phyloP scores from a whole-genome alignment of 139 green algal genomes.

The Chlamydomonas urium region DNA sequence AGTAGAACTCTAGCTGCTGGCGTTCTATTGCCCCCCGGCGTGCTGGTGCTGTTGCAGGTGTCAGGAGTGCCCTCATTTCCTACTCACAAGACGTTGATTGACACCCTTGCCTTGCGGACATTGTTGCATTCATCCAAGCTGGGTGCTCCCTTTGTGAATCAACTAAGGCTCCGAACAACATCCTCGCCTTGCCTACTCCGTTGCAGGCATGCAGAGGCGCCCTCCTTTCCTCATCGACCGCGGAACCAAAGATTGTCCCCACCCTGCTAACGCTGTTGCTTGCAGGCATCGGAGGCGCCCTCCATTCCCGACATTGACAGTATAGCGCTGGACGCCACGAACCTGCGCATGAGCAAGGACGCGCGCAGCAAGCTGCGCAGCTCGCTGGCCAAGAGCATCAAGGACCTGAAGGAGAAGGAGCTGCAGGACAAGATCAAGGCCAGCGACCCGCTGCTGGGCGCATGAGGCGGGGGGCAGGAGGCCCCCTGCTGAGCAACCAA shows the following conservation, averaged over 20 bases:
- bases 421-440: not conserved
- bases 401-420: constrained; percentile 9
- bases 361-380: not conserved
- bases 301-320: not conserved
- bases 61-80: too few relatives aligned
- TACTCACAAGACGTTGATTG: too few relatives aligned
- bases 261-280: not conserved
- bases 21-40: too few relatives aligned
- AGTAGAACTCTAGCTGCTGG: too few relatives aligned
- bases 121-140: too few relatives aligned
- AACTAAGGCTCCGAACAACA: not conserved
- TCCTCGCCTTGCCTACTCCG: not conserved
- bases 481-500: too few relatives aligned
- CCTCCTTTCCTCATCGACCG: not conserved
- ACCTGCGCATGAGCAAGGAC: not conserved
- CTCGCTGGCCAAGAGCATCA: not conserved
- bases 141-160: too few relatives aligned
- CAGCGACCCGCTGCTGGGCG: constrained; percentile 15
- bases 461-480: too few relatives aligned
- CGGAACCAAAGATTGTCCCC: not conserved
- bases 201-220: not conserved
- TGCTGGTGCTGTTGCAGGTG: too few relatives aligned
- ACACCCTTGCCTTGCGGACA: too few relatives aligned
- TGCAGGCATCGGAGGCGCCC: not conserved
- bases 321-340: not conserved